Evolutionary conservation across 257 asterid species (phyloP).

Genomic region (Capsicum chinense): DNA sequence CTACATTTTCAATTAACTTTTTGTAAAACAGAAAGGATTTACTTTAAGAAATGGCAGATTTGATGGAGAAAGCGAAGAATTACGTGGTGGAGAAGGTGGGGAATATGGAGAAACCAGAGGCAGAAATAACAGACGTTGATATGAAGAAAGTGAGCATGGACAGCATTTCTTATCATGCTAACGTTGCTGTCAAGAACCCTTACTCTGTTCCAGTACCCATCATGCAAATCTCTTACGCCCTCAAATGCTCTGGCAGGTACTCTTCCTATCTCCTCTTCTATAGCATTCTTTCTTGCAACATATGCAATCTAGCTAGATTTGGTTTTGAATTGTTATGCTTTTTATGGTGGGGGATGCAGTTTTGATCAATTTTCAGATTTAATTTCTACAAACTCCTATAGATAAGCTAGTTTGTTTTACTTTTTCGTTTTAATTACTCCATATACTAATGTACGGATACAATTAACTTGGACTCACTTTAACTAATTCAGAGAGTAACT

Average conservation of each 20-base stretch:
- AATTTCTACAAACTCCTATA: no score
- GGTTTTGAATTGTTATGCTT: no score
- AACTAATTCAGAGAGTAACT: no score
- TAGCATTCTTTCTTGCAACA: no score
- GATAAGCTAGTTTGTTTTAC: no score
- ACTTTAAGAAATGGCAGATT: slow-evolving; percentile 41
- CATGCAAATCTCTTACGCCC: slow-evolving; percentile 62
- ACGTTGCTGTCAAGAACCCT: slow-evolving; percentile 61
- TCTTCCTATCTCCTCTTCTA: no score
- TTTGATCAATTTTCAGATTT: no score
- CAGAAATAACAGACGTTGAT: slow-evolving; percentile 68
- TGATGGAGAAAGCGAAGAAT: slow-evolving; percentile 65
- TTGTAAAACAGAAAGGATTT: neutral
- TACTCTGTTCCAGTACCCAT: slow-evolving; percentile 66
- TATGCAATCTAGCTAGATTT: no score
- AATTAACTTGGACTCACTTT: no score
- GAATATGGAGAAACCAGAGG: slow-evolving; percentile 68
- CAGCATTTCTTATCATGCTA: slow-evolving; percentile 63
- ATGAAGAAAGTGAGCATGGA: slow-evolving; percentile 56
- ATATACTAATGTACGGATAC: no score
- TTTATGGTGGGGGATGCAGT: no score
- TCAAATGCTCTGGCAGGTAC: slow-evolving; percentile 67
- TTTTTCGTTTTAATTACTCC: no score
- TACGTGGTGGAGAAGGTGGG: slow-evolving; percentile 56
- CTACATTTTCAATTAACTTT: neutral